Conservation (phyloP, 2,329 filamentous ascomycete species). For the Peltaster fructicola region DNA sequence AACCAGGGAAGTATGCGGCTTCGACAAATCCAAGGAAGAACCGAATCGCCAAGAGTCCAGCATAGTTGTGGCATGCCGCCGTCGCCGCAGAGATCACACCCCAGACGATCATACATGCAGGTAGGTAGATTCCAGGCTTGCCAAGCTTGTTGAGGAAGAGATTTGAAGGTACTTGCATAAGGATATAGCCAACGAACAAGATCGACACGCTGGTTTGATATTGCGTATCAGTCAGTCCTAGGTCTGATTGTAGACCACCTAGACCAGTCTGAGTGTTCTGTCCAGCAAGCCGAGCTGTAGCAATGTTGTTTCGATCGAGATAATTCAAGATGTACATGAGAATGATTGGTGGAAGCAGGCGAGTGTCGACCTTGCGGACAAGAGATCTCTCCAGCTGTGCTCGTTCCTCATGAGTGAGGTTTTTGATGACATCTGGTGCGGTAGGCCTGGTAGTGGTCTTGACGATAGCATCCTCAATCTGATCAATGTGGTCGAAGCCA, state of each 20-base stretch:
- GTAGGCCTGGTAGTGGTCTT: constrained; percentile 1
- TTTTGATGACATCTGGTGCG: constrained; percentile 2
- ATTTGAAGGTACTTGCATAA: constrained; percentile 22
- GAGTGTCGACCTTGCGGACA: constrained; percentile 51
- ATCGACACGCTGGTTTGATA: constrained; percentile 29
- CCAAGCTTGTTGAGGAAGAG: constrained; percentile 20
- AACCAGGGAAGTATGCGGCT: constrained; percentile 29
- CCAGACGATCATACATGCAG: constrained; percentile 19
- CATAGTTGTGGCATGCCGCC: constrained; percentile 18
- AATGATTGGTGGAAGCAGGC: constrained; percentile 49
- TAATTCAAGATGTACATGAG: constrained; percentile 20
- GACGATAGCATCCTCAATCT: no score
- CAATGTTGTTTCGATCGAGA: constrained; percentile 8
- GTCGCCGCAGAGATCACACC: constrained; percentile 19
- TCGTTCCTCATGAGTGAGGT: no score
- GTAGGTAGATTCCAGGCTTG: constrained; percentile 16
- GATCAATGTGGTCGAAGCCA: no score
- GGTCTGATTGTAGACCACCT: constrained; percentile 29
- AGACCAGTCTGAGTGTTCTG: no score
- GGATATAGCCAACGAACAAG: constrained; percentile 24
- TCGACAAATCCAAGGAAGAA: constrained; percentile 27
- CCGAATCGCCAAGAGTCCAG: constrained; percentile 20
- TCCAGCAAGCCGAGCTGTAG: constrained; percentile 8
- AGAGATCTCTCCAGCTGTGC: constrained; percentile 41
- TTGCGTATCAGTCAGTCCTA: constrained; percentile 25